These are phyloP conservation scores for Dalbergia cultrata DNA, from an alignment of 306 rosid genomes.

Conservation along the genomic window DNA sequence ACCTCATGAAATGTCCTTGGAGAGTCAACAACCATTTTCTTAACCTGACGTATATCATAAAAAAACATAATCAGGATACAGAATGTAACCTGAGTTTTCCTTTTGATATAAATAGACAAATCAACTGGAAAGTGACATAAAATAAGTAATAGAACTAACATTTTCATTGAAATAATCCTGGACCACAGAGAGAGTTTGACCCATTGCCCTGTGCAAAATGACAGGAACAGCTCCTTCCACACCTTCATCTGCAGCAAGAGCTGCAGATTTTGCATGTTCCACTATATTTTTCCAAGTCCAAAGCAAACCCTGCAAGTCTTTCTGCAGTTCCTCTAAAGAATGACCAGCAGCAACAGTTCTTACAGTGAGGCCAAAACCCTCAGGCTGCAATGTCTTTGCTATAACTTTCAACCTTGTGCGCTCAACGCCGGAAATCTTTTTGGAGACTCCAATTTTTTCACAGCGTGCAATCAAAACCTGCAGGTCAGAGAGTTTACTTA, in stretches of 20 bases:
- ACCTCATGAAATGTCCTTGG: constrained; percentile 97
- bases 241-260: constrained; percentile 99
- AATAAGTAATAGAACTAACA: constrained; percentile 58
- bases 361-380: constrained; percentile 93
- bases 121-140: constrained; percentile 22
- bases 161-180: constrained; percentile 92
- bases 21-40: constrained; percentile 93
- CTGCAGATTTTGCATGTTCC: constrained; percentile 89
- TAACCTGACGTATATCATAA: constrained; percentile 65
- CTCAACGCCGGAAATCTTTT: constrained; percentile 82
- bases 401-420: constrained; percentile 89
- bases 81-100: constrained; percentile 20
- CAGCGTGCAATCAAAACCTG: constrained; percentile 80
- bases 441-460: constrained; percentile 84
- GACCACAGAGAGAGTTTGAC: constrained; percentile 96
- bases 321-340: constrained; percentile 88
- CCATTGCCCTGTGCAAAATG: constrained; percentile 91
- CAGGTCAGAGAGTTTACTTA: constrained; percentile 55
- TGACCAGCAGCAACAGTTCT: constrained; percentile 97
- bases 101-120: constrained; percentile 34
- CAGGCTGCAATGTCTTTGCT: constrained; percentile 95
- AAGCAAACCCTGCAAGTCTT: constrained; percentile 85
- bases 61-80: constrained; percentile 47
- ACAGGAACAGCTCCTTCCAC: constrained; percentile 94
- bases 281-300: constrained; percentile 86